Conservation (phyloP, 768 basidiomycete genomes). For the Amylocystis lapponica region DNA sequence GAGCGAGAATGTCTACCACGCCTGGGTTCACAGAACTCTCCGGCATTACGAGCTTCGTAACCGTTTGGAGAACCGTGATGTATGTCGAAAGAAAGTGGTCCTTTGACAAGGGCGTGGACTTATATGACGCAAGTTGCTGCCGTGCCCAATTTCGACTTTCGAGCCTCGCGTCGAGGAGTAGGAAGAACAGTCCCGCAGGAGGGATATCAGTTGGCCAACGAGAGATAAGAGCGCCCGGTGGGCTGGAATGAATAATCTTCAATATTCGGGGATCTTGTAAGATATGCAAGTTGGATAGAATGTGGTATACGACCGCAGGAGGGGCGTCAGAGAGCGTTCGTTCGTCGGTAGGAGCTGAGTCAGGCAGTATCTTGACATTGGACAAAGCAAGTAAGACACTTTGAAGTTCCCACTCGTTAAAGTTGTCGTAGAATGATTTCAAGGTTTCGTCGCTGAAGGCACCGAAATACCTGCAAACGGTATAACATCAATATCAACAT, state of each 20-base stretch:
- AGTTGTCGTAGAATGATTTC: slow-evolving; percentile 51
- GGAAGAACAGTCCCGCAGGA: slow-evolving; percentile 54
- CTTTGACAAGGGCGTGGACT: slow-evolving; percentile 37
- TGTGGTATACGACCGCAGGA: slow-evolving; percentile 52
- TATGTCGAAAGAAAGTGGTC: slow-evolving; percentile 47
- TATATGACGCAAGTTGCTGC: slow-evolving; percentile 34
- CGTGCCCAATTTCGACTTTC: slow-evolving; percentile 58
- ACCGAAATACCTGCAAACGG: slow-evolving; percentile 59
- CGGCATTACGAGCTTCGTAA: slow-evolving; percentile 30
- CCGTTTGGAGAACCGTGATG: slow-evolving; percentile 35
- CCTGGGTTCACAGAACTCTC: not conserved
- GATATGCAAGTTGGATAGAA: slow-evolving; percentile 55
- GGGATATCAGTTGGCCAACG: slow-evolving; percentile 55
- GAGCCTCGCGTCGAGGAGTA: slow-evolving; percentile 45
- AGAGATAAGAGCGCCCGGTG: slow-evolving; percentile 32
- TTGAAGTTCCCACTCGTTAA: slow-evolving; percentile 62
- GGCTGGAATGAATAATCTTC: slow-evolving; percentile 30
- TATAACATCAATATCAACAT: not conserved
- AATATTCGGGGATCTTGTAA: slow-evolving; percentile 47
- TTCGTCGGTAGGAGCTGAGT: not conserved
- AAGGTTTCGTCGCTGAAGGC: slow-evolving; percentile 50
- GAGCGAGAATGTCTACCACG: not conserved
- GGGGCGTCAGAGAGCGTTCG: slow-evolving; percentile 37
- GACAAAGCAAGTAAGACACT: slow-evolving; percentile 46
- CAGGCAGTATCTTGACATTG: slow-evolving; percentile 2